These are phyloP conservation scores for Scheffersomyces quercinus DNA, from an alignment of 1,139 yeast species.

Conservation along the genomic window DNA sequence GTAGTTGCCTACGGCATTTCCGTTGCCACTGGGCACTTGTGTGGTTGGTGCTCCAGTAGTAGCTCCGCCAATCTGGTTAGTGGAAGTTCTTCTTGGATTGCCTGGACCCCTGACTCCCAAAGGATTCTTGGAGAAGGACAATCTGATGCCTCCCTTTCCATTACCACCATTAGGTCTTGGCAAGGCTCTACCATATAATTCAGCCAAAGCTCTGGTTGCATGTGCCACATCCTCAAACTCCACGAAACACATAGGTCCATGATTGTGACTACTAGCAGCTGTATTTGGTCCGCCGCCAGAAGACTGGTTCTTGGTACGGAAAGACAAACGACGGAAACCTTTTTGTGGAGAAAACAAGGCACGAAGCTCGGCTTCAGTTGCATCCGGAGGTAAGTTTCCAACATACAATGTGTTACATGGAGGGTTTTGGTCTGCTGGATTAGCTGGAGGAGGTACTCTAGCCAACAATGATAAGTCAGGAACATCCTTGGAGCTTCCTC, in stretches of 20 bases:
- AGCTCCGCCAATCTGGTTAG: constrained; percentile 29
- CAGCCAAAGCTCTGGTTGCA: constrained; percentile 93
- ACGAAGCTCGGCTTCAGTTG: constrained; percentile 89
- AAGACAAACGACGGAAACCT: constrained; percentile 89
- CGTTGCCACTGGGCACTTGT: constrained; percentile 6
- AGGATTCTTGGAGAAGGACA: constrained; percentile 93
- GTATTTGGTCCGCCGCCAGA: constrained; percentile 22
- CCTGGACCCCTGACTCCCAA: constrained; percentile 87
- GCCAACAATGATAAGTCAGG: constrained; percentile 75
- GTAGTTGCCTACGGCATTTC: constrained; percentile 32
- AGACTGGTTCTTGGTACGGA: constrained; percentile 69
- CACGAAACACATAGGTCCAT: constrained; percentile 99
- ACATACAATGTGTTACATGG: constrained; percentile 97
- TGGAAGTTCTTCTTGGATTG: constrained; percentile 44
- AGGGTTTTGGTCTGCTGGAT: constrained; percentile 98
- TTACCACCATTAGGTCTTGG: constrained; percentile 68
- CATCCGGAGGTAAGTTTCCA: constrained; percentile 96
- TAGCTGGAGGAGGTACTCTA: constrained; percentile 91
- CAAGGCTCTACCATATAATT: constrained; percentile 82
- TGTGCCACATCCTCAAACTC: constrained; percentile 94
- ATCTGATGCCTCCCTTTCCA: constrained; percentile 91
- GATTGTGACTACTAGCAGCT: constrained; percentile 45
- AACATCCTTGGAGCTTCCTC: constrained; percentile 35
- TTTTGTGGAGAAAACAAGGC: constrained; percentile 84
- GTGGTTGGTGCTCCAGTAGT: constrained; percentile 8